phyloP scores from a whole-genome alignment of 495 filamentous ascomycete genomes.

The Penicillium longicatenatum region DNA sequence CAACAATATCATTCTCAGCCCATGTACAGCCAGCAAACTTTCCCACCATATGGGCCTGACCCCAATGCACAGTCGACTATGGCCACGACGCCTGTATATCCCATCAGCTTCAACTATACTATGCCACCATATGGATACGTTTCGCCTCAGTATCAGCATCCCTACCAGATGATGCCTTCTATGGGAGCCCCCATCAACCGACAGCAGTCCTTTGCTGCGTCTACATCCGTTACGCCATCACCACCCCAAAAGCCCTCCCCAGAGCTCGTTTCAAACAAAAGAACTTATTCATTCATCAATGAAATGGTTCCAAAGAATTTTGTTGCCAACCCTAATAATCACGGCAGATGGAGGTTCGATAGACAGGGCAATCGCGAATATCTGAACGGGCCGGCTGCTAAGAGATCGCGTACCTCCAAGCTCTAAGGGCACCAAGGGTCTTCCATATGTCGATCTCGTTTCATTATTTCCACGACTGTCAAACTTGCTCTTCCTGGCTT shows the following conservation, averaged over 20 bases:
- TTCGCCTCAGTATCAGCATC: neutral
- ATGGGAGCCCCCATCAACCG: neutral
- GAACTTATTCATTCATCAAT: conserved; percentile 15
- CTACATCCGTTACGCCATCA: neutral
- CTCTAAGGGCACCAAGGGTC: no score
- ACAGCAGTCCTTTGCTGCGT: neutral
- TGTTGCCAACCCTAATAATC: conserved; percentile 31
- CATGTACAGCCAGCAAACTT: neutral
- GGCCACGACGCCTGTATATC: neutral
- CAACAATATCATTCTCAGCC: neutral
- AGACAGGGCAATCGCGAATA: conserved; percentile 16
- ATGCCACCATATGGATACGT: neutral
- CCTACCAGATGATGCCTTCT: neutral
- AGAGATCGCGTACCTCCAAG: neutral
- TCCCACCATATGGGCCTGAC: neutral
- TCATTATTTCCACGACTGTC: no score
- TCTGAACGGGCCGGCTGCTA: conserved; percentile 18
- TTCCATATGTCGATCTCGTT: no score
- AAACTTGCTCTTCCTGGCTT: no score
- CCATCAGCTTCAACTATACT: neutral
- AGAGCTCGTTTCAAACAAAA: neutral
- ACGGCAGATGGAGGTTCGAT: conserved; percentile 23
- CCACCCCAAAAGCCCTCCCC: neutral
- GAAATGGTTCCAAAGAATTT: conserved; percentile 19
- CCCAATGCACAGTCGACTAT: neutral